A percentile compares a stretch with the other conserved stretches of the same genome.
phyloP scores from a whole-genome alignment of 495 filamentous ascomycete genomes.

The Penicillium soppii region DNA sequence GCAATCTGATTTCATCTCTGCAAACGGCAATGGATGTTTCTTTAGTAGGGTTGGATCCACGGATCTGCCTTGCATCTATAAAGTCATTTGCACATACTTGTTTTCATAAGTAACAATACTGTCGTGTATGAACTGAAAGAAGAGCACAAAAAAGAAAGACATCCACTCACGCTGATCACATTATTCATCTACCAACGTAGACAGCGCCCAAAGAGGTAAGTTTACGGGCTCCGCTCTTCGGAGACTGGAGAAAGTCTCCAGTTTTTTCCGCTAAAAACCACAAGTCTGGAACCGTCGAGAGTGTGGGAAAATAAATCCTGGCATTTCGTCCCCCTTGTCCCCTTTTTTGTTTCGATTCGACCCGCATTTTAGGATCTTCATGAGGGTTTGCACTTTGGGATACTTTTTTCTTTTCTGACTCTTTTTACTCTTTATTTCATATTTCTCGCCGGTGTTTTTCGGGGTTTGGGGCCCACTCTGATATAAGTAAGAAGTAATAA shows the following conservation, averaged over 20 bases:
- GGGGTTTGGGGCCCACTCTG: neutral
- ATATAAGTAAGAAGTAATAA: neutral
- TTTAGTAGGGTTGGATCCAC: neutral
- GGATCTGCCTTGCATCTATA: neutral
- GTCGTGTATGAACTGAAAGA: neutral
- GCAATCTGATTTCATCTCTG: neutral
- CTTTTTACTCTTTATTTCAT: neutral
- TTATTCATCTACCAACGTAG: neutral
- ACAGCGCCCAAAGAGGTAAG: neutral
- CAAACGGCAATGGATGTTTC: neutral
- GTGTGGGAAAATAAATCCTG: conserved; percentile 5
- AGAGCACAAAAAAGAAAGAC: neutral
- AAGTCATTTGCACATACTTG: neutral
- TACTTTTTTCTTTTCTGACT: neutral
- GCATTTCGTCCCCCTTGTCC: neutral
- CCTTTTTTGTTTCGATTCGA: neutral
- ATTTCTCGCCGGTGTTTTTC: neutral
- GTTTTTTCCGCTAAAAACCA: neutral
- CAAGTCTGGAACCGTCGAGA: conserved; percentile 1
- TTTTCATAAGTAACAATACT: neutral
- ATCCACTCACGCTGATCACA: neutral
- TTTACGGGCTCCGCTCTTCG: neutral
- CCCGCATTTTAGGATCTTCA: conserved; percentile 2
- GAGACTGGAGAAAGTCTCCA: conserved; percentile 3
- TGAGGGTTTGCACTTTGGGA: neutral